These are phyloP conservation scores for Arctostaphylos glauca DNA, from an alignment of 148 eudicot species.

Conservation along the genomic window DNA sequence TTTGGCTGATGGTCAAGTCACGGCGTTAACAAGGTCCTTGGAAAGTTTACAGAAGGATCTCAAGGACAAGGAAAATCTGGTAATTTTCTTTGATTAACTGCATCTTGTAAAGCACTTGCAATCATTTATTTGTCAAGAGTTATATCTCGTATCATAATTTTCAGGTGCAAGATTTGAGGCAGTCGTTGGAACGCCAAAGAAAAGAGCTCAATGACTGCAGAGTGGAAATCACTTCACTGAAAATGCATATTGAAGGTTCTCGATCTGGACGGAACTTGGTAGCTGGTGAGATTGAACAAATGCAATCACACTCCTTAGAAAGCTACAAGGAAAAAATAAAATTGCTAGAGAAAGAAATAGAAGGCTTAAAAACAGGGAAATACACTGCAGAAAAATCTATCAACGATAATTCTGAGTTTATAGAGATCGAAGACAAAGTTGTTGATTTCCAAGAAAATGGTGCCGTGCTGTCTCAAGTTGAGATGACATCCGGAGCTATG, in stretches of 20 bases:
- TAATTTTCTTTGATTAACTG: conserved; percentile 21
- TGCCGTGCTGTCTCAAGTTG: conserved; percentile 26
- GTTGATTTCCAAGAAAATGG: conserved; percentile 31
- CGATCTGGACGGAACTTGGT: conserved; percentile 39
- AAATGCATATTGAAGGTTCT: conserved; percentile 86
- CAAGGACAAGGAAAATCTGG: conserved; percentile 75
- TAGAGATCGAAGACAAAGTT: conserved; percentile 35
- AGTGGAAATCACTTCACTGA: conserved; percentile 89
- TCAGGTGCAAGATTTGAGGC: conserved; percentile 74
- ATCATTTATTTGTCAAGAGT: neutral
- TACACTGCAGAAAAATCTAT: conserved; percentile 27
- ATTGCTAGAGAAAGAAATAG: conserved; percentile 41
- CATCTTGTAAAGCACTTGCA: neutral
- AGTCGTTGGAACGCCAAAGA: conserved; percentile 58
- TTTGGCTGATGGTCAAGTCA: conserved; percentile 67
- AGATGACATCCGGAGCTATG: conserved; percentile 30
- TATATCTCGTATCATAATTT: conserved; percentile 20
- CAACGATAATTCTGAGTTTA: conserved; percentile 29
- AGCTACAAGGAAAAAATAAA: conserved; percentile 43
- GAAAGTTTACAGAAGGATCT: conserved; percentile 78
- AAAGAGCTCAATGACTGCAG: conserved; percentile 86
- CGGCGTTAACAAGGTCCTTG: conserved; percentile 62
- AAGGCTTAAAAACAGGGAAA: conserved; percentile 32
- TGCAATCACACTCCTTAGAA: conserved; percentile 37
- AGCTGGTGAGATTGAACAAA: conserved; percentile 30